Evolutionary conservation across 306 rosid species (phyloP).

Genomic region (Fragaria vesca): DNA sequence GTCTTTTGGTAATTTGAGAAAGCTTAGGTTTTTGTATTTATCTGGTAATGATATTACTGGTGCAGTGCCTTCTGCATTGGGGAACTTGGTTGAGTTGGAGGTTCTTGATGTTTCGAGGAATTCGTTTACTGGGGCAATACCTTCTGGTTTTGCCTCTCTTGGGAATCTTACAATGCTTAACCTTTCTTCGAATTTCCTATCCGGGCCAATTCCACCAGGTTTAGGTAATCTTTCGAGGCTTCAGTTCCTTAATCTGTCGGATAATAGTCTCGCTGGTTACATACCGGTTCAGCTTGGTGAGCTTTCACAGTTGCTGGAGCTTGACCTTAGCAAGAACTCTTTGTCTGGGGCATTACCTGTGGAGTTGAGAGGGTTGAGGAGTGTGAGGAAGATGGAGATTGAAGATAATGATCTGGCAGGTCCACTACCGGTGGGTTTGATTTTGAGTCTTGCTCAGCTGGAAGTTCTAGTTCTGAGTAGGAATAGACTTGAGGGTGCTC

Average conservation of each 20-base stretch:
- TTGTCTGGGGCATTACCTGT: constrained; percentile 55
- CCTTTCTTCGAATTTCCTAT: constrained; percentile 63
- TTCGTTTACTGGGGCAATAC: constrained; percentile 61
- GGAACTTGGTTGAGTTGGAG: constrained; percentile 39
- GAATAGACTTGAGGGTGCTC: constrained; percentile 51
- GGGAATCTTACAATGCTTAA: constrained; percentile 56
- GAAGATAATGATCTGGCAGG: constrained; percentile 42
- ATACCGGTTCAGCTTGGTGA: constrained; percentile 53
- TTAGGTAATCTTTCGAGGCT: constrained; percentile 50
- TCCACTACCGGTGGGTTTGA: constrained; percentile 40
- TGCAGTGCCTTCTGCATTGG: constrained; percentile 53
- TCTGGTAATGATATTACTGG: constrained; percentile 72
- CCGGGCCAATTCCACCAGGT: constrained; percentile 59
- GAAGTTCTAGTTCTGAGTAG: constrained; percentile 39
- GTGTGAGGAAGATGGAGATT: constrained; percentile 35
- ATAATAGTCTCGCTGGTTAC: constrained; percentile 45
- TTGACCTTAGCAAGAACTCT: constrained; percentile 67
- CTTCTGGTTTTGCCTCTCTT: constrained; percentile 48
- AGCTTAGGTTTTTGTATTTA: constrained; percentile 42
- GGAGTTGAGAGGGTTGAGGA: constrained; percentile 35
- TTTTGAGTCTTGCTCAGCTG: constrained; percentile 37
- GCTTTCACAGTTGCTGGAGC: constrained; percentile 51
- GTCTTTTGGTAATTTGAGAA: constrained; percentile 54
- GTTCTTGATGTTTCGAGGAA: constrained; percentile 71
- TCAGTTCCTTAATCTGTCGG: constrained; percentile 49